phyloP scores from a whole-genome alignment of 78 protist species.

The Cavenderia fasciculata region DNA sequence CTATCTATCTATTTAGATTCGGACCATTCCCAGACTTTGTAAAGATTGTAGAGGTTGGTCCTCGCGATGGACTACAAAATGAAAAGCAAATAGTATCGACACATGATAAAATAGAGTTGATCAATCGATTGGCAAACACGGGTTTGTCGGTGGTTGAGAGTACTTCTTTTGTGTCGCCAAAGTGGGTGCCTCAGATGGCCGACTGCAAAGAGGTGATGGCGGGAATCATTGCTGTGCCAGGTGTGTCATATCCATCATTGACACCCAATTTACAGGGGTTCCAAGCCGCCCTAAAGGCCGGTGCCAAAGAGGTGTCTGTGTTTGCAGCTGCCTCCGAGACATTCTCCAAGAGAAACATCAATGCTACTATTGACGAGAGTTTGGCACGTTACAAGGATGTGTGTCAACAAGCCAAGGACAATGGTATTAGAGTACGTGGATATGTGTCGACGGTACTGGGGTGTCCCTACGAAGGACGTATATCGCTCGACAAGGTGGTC shows the following conservation, averaged over 20 bases:
- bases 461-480: constrained; percentile 93
- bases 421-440: constrained; percentile 83
- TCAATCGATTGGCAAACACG: constrained; percentile 82
- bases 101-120: constrained; percentile 80
- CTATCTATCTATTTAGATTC: too few species aligned
- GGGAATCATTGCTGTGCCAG: constrained; percentile 22
- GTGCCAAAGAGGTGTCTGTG: constrained; percentile 88
- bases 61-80: constrained; percentile 96
- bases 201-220: background rate
- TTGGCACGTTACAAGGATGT: constrained; percentile 85
- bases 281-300: constrained; percentile 77
- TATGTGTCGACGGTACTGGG: constrained; percentile 94
- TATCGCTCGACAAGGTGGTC: constrained; percentile 65
- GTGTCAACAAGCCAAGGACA: constrained; percentile 66
- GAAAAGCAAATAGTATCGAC: constrained; percentile 87
- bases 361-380: constrained; percentile 81
- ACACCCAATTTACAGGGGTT: constrained; percentile 93
- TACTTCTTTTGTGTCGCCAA: constrained; percentile 92
- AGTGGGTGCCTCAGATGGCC: constrained; percentile 93
- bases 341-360: constrained; percentile 86
- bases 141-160: constrained; percentile 88
- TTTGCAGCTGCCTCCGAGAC: constrained; percentile 91
- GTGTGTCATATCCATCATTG: constrained; percentile 88
- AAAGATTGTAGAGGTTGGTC: constrained; percentile 94
- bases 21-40: constrained; percentile 87